These are phyloP conservation scores for Pythium myriotylum DNA, from an alignment of 352 stramenopile genomes.

Conservation along the genomic window DNA sequence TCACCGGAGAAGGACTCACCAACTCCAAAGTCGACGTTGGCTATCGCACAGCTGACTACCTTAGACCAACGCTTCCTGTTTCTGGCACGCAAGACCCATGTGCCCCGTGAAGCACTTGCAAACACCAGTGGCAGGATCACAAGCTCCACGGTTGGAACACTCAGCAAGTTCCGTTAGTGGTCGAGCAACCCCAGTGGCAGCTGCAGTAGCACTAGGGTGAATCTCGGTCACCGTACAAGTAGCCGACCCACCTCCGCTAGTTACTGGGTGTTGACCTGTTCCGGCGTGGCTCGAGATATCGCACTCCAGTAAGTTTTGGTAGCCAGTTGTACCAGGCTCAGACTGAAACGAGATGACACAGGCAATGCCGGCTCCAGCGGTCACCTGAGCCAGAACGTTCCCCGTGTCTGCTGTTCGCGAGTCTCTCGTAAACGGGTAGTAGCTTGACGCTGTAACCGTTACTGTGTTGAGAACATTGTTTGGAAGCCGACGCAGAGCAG, in stretches of 20 bases:
- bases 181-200: not conserved
- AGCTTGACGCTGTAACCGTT: slow-evolving; percentile 14
- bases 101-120: slow-evolving; percentile 75
- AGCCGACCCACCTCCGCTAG: not conserved
- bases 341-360: slow-evolving; percentile 55
- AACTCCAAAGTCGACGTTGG: too few species aligned
- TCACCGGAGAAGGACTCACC: too few species aligned
- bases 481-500: slow-evolving; percentile 43
- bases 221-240: slow-evolving; percentile 39
- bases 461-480: slow-evolving; percentile 75
- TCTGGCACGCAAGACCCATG: slow-evolving; percentile 76
- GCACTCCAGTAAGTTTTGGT: slow-evolving; percentile 59
- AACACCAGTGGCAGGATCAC: slow-evolving; percentile 49
- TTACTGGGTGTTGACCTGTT: slow-evolving; percentile 42
- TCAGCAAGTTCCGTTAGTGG: slow-evolving; percentile 51
- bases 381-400: not conserved
- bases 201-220: not conserved
- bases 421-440: slow-evolving; percentile 33
- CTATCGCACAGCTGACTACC: too few species aligned
- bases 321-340: slow-evolving; percentile 55
- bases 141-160: slow-evolving; percentile 66
- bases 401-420: slow-evolving; percentile 10
- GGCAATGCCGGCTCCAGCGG: not conserved
- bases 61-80: slow-evolving; percentile 50
- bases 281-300: slow-evolving; percentile 40